Evolutionary conservation across 2,329 filamentous ascomycete genomes (phyloP), one percentile per base, ranked within the genome.

Genomic region (Penicillium psychrosexuale): DNA sequence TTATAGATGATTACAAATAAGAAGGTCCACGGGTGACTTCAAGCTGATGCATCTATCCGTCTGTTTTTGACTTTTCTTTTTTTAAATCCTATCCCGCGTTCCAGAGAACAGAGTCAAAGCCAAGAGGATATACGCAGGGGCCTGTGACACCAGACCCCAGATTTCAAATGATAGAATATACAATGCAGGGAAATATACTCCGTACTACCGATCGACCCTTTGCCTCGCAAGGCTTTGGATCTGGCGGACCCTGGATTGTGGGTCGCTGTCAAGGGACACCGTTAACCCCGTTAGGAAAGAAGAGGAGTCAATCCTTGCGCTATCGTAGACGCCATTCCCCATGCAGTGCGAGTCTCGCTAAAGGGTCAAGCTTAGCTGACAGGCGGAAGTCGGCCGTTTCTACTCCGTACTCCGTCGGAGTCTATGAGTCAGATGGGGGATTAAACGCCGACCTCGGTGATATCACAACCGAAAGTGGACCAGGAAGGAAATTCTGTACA

Each of bases 231-330:
- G 56, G 56, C 49, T 34, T 37, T 56, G 53, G 61, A 63, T 63
- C 57, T 58, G 19, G 31, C 51, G 53, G 55, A 59, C 61, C 59
- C 61, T 57, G 51, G 49, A 58, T 56, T 51, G 61, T 59, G 59
- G 62, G 59, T 62, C 61, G 38, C 56, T 57, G 48, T 51, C 56
- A 61, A 56, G 24, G 30, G 39, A 42, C 39, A 63, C 61, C 59
- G 45, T 64, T 58, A 62, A 53, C 62, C 57, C 7, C 12, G 47
- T 58, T 48, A 22, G 48, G 62, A 55, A 61, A 61, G 44, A 45
- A 53, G 44, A 49, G 8, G 47, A 33, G 61, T 51, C 51, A 47
- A 62, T 61, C 37, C 17, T 24, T n/a, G 55, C 19, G 37, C 51
- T 34, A 50, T 57, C 38, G 36, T 43, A 53, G 56, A 51, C 56